phyloP scores from a whole-genome alignment of 192 early-diverging fungal species.

The Rhizoclosmatium globosum region DNA sequence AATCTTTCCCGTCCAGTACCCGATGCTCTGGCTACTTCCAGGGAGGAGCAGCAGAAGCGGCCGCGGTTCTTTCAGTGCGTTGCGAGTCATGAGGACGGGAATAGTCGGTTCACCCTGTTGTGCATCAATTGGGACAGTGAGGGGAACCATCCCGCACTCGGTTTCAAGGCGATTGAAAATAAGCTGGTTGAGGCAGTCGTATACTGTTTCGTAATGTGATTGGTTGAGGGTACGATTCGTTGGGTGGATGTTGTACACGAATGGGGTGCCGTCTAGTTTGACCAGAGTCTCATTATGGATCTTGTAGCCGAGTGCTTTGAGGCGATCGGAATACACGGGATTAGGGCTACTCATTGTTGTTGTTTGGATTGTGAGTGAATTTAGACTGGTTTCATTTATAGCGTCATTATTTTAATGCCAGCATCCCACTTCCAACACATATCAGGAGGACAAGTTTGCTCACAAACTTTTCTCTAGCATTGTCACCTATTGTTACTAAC shows the following conservation, averaged over 20 bases:
- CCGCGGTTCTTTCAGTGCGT: slow-evolving; percentile 13
- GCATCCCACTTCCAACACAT: no score
- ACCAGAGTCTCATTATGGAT: no score
- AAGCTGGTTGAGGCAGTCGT: neutral
- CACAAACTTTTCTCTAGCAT: no score
- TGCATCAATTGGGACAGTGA: slow-evolving; percentile 27
- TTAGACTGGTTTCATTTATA: no score
- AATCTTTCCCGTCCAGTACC: slow-evolving; percentile 38
- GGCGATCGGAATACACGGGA: no score
- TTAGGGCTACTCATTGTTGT: no score
- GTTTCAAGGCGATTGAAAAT: slow-evolving; percentile 18
- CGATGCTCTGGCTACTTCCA: slow-evolving; percentile 19
- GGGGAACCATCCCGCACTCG: slow-evolving; percentile 6
- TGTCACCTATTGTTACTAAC: no score
- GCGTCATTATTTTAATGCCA: no score
- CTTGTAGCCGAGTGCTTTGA: no score
- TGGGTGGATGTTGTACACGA: slow-evolving; percentile 12
- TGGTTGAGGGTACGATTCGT: slow-evolving; percentile 14
- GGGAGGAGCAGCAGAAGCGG: slow-evolving; percentile 33
- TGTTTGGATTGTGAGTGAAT: no score
- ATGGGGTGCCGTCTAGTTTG: slow-evolving; percentile 3
- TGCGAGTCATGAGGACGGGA: slow-evolving; percentile 1
- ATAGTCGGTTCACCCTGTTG: neutral
- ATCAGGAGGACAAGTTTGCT: no score
- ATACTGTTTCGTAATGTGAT: slow-evolving; percentile 18